Conservation (phyloP, 2,329 filamentous ascomycete genomes). For the Penicillium sp. region DNA sequence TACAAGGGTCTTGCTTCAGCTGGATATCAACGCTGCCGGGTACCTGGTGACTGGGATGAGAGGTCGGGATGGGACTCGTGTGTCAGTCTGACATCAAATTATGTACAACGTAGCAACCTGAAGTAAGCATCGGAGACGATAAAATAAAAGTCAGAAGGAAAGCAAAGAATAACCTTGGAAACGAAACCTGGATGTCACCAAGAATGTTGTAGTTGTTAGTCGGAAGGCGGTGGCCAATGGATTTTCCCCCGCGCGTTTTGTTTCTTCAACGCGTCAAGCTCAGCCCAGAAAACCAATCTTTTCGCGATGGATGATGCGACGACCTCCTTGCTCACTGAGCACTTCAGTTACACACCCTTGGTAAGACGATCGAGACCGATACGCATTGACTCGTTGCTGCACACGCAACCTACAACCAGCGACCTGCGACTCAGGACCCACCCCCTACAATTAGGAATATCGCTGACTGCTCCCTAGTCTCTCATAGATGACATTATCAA, state of each 20-base stretch:
- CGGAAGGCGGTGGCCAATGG: constrained; percentile 18
- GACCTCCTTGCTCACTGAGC: constrained; percentile 77
- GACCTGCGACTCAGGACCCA: constrained; percentile 1
- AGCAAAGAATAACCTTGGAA: background rate
- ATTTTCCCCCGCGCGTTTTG: constrained; percentile 17
- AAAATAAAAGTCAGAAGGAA: background rate
- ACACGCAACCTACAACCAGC: background rate
- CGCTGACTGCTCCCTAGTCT: constrained; percentile 54
- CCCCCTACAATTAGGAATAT: constrained; percentile 11
- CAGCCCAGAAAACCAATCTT: constrained; percentile 1
- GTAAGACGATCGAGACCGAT: constrained; percentile 52
- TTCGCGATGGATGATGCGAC: constrained; percentile 45
- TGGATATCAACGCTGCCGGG: constrained; percentile 3
- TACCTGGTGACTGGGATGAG: constrained; percentile 4
- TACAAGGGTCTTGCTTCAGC: background rate
- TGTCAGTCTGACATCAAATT: constrained; percentile 3
- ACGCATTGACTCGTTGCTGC: background rate
- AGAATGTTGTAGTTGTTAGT: constrained; percentile 10
- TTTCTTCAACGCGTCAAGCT: constrained; percentile 16
- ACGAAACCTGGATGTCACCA: background rate
- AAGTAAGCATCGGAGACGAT: background rate
- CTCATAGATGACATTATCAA: constrained; percentile 98
- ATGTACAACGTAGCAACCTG: background rate
- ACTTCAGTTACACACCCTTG: constrained; percentile 90
- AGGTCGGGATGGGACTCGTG: background rate